Base-by-base conservation (phyloP, 768 basidiomycete genomes). In the Megacollybia marginata region DNA sequence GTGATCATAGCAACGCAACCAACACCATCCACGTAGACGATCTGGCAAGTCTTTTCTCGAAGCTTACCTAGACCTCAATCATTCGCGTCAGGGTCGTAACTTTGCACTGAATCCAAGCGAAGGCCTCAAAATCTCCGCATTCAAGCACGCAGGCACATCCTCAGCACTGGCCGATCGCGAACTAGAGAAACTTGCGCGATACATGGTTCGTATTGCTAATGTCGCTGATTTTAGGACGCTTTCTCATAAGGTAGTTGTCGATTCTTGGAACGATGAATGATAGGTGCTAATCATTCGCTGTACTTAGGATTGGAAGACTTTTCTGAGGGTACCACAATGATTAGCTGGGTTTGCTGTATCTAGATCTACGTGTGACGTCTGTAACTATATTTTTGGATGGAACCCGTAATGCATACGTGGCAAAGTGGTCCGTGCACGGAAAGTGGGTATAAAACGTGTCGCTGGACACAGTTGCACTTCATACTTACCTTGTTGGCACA, bases 11-110 rank as follows among this genome's bases (percentile, higher is more conserved):
- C 60, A 70, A 75, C 54, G 74, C 82, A 5, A 71, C 65, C 44
- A 88, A 92, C 62, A 92, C 91, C 0, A 82, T 95, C 36, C 91
- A 94, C 57, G 75, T 95, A 23, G 92, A 95, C 62, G 91, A 93
- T 62, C 72, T 95, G 44, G 82, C 83, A 53, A 52, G 74, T 61
- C 11, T 23, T n/a, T 38, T 31, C 15, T 40, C 48, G 34, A n/a
- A n/a, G 20, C 15, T 44, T 9, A 28, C 44, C 20, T 23, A 11
- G 11, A 35, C 49, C 31, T 15, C 42, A 54, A 10, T 44, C 56
- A 33, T 48, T 40, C 9, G 49, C 35, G 46, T 8, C 53, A 87
- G 78, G 79, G 83, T 50, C 80, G 90, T 13, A 93, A 92, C 61
- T 93, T 93, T 65, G 92, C 91, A 4, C 69, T 93, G 52, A 93